Base-by-base conservation (phyloP, 2,329 filamentous ascomycete species). In the Parastagonospora avenae region DNA sequence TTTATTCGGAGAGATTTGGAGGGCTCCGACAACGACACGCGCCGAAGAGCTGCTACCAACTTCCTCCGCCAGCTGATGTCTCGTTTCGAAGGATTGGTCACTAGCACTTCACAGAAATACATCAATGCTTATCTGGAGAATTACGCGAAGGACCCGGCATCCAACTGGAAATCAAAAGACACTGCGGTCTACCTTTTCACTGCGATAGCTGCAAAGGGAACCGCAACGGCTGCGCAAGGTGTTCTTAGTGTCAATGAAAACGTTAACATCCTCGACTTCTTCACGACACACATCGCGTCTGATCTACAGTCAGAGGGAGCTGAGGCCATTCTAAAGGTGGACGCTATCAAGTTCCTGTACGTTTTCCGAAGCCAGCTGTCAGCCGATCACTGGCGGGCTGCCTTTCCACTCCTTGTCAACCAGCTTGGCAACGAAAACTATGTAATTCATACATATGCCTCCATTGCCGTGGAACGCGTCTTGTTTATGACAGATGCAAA, bases 291-390 rank as follows among this genome's bases (percentile, higher is more conserved):
- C 72, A 89, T 99, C 65, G 93, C 93, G 9, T 82, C 86, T n/a
- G 94, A 99, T 72, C 80, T 99, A 35, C 80, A 96, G 54, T 81
- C 83, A n/a, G 80, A 85, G 30, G 79, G 82, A 28, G 84, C 89
- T 1, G 85, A 96, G 63, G 89, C 92, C 8, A 92, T 99, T 53
- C 82, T 96, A 63, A 96, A 96, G 78, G 93, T 99, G 12, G 94
- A 97, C 73, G 93, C 93, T 14, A 96, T 99, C 81, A 99, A 97
- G 74, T 99, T 92, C 72, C 83, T 99, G 33, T 96, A 99, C 80
- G 91, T 89, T 38, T 99, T 99, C 85, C 89, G 94, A 66, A 96
- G 92, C 71, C 92, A 97, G 69, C 82, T 99, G 54, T 93, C 91
- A 14, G 91, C 91, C 71, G 87, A 92, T 30, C 90, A 97, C 73